A percentile compares a stretch with the other conserved stretches of the same genome.
These are phyloP conservation scores for Neurospora sp. DNA, from an alignment of 495 filamentous ascomycete genomes.

Conservation along the genomic window DNA sequence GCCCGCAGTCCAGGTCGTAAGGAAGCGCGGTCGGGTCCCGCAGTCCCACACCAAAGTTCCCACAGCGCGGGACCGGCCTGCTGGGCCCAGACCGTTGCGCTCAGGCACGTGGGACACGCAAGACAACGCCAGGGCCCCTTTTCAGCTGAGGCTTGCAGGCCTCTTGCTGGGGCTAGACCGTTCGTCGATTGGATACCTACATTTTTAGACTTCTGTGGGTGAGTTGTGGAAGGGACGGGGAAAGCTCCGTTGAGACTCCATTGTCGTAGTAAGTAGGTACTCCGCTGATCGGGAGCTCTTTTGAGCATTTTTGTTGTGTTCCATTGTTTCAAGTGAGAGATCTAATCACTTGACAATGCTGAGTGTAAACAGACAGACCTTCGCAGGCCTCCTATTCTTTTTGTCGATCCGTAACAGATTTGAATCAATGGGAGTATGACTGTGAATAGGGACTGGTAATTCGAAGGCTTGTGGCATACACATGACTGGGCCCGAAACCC, in stretches of 20 bases:
- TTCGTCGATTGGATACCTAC: too few species aligned
- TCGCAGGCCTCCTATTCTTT: background rate
- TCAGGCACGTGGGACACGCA: too few species aligned
- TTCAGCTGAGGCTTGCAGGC: too few species aligned
- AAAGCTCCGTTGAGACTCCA: background rate
- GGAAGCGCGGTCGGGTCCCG: too few species aligned
- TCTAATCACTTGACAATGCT: background rate
- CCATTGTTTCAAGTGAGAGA: background rate
- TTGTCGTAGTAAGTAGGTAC: background rate
- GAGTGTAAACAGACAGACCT: background rate
- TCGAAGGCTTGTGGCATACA: background rate
- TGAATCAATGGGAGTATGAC: background rate
- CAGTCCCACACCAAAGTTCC: too few species aligned
- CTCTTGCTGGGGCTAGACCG: too few species aligned
- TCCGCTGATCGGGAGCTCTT: background rate
- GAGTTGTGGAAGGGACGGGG: background rate
- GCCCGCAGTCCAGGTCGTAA: too few species aligned
- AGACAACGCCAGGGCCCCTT: too few species aligned
- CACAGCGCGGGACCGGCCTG: too few species aligned
- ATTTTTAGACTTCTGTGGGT: background rate
- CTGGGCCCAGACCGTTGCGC: too few species aligned
- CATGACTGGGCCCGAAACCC: background rate
- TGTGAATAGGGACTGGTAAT: background rate
- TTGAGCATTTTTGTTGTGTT: background rate
- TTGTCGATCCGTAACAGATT: background rate